These are phyloP conservation scores for Leptographium galeiforme DNA, from an alignment of 2,329 filamentous ascomycete species.

Conservation along the genomic window DNA sequence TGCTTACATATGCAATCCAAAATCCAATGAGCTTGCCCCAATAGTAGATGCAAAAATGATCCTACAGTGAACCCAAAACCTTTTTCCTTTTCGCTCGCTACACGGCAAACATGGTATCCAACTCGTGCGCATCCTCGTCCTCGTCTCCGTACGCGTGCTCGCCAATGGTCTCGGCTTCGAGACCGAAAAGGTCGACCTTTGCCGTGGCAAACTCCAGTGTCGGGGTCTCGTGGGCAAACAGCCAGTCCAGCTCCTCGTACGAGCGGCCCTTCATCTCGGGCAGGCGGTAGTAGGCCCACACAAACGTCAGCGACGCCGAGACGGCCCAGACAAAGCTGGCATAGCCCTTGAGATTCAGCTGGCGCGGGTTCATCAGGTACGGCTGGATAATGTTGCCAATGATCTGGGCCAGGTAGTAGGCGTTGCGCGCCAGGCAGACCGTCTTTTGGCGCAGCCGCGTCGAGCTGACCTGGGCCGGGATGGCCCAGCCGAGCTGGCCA, in stretches of 20 bases:
- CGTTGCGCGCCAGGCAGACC: constrained; percentile 17
- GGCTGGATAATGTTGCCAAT: constrained; percentile 16
- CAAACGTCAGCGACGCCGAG: constrained; percentile 28
- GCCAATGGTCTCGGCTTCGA: not conserved
- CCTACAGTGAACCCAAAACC: too few species aligned
- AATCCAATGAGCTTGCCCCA: too few species aligned
- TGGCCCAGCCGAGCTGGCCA: constrained; percentile 22
- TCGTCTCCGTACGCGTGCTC: not conserved
- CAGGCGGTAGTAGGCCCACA: constrained; percentile 38
- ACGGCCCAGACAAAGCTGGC: constrained; percentile 32
- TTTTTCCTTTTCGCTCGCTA: not conserved
- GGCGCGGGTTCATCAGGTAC: constrained; percentile 24
- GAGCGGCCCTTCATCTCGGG: constrained; percentile 35
- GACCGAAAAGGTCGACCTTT: not conserved
- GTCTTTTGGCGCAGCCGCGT: constrained; percentile 21
- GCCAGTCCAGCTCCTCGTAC: constrained; percentile 39
- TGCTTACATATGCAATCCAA: too few species aligned
- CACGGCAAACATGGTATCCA: not conserved
- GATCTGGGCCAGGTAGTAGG: constrained; percentile 16
- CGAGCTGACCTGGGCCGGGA: constrained; percentile 21
- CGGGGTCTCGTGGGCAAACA: constrained; percentile 33
- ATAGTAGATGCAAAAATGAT: too few species aligned
- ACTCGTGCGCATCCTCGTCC: constrained; percentile 1
- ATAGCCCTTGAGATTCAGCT: constrained; percentile 34
- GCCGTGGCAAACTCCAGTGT: constrained; percentile 19